phyloP scores from a whole-genome alignment of 2,329 filamentous ascomycete species.

The Fusarium virguliforme region DNA sequence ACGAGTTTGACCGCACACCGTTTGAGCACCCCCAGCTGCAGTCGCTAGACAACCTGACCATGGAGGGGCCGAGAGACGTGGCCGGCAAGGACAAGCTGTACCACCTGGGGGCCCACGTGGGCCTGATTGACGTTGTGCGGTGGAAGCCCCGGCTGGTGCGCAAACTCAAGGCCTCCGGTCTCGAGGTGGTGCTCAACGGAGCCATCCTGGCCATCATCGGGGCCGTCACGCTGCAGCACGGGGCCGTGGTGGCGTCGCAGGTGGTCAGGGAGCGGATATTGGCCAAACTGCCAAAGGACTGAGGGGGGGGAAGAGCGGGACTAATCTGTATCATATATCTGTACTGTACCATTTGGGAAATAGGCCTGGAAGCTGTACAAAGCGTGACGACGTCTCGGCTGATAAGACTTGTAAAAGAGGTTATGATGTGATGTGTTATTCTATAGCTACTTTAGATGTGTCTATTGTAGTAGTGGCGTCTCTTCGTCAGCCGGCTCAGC shows the following conservation, averaged over 20 bases:
- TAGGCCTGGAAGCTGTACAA: conserved; percentile 50
- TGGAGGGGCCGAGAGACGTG: conserved; percentile 72
- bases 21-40: conserved; percentile 80
- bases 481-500: conserved; percentile 51
- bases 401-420: conserved; percentile 44
- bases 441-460: conserved; percentile 24
- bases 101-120: conserved; percentile 77
- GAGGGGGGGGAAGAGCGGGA: conserved; percentile 21
- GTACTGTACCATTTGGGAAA: conserved; percentile 50
- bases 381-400: conserved; percentile 42
- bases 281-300: conserved; percentile 50
- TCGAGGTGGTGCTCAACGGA: conserved; percentile 81
- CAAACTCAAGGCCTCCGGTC: conserved; percentile 80
- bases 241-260: conserved; percentile 82
- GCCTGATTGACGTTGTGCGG: conserved; percentile 82
- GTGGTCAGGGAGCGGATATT: conserved; percentile 85
- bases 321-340: conserved; percentile 53
- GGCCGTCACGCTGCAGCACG: conserved; percentile 89
- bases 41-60: conserved; percentile 80
- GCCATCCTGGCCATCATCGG: conserved; percentile 90
- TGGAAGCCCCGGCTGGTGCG: conserved; percentile 89
- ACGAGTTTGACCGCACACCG: conserved; percentile 72
- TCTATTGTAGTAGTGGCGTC: conserved; percentile 54
- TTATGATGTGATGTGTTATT: conserved; percentile 26
- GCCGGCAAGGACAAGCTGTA: conserved; percentile 78